Evolutionary conservation across 805 yeast genomes (phyloP), one percentile per base, ranked within the genome.

Genomic region (Hanseniaspora meyeri): DNA sequence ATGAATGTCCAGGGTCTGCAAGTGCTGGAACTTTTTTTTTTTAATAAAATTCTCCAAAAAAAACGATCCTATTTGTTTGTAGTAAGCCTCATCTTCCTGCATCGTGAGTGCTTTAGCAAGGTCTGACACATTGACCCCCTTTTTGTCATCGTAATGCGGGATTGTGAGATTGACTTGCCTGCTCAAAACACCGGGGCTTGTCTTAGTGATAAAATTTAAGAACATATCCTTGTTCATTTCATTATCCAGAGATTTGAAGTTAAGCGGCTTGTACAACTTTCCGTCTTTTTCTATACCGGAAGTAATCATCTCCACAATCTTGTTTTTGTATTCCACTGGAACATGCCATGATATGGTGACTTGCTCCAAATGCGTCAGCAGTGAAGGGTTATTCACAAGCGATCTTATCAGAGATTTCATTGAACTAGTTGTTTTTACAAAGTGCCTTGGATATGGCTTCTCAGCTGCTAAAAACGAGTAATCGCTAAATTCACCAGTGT

Each of bases 331-430:
- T 2, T 50, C 31, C 16, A 16, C 40, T n/a, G 47, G 38, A 8
- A 50, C 11, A 24, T 50, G 58, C 58, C 58, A 56, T 29, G 55
- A 43, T 17, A 46, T 45, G 11, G 19, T 12, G 6, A 56, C 16
- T 14, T 56, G 39, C 17, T 50, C 55, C 4, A 56, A 27, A 17
- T 31, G 17, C 12, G 37, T 8, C 11, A 56, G 24, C 14, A 36
- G 40, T 4, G 11, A 32, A 3, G 58, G 51, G 2, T 50, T 43
- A 2, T 20, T n/a, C 17, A 37, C 24, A 7, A 56, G 19, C 1
- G 58, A 38, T 6, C 42, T n/a, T n/a, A 56, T 39, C 1, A 56
- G 17, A 3, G 4, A 32, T 37, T 19, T 19, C 40, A 56, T 24
- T 4, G 42, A 16, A 10, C 38, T 40, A 16, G 16, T 29, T 12